phyloP scores from a whole-genome alignment of 2,329 filamentous ascomycete species.

The Monosporascus sp. region DNA sequence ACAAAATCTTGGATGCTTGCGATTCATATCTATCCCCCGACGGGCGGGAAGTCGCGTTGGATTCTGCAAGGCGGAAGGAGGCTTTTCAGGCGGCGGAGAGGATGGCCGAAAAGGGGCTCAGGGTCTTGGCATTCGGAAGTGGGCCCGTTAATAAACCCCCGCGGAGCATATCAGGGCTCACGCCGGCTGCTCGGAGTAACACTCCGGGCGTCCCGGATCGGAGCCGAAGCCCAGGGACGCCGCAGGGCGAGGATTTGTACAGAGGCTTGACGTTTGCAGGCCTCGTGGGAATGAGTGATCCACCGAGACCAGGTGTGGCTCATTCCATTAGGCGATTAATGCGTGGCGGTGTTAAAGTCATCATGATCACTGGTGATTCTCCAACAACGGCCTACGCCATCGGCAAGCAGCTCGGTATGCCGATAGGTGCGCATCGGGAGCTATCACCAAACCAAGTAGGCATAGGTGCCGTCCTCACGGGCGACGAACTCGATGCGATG shows the following conservation, averaged over 20 bases:
- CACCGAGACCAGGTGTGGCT: slow-evolving; percentile 83
- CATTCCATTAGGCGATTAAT: slow-evolving; percentile 84
- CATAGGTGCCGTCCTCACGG: slow-evolving; percentile 69
- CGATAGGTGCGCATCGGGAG: slow-evolving; percentile 54
- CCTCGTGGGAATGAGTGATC: slow-evolving; percentile 94
- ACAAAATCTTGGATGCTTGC: slow-evolving; percentile 78
- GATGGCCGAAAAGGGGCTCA: slow-evolving; percentile 84
- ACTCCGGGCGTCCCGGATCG: slow-evolving; percentile 41
- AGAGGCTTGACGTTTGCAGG: slow-evolving; percentile 83
- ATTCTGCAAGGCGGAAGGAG: slow-evolving; percentile 67
- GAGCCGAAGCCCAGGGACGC: slow-evolving; percentile 34
- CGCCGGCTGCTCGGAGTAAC: slow-evolving; percentile 40
- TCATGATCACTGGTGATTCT: slow-evolving; percentile 98
- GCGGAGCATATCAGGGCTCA: slow-evolving; percentile 34
- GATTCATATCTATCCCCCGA: slow-evolving; percentile 86
- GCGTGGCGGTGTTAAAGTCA: slow-evolving; percentile 91
- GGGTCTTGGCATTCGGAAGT: slow-evolving; percentile 90
- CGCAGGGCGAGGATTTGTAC: slow-evolving; percentile 65
- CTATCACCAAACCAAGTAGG: slow-evolving; percentile 51
- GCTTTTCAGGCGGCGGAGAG: slow-evolving; percentile 73
- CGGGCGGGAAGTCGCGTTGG: slow-evolving; percentile 79
- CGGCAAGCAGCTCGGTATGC: slow-evolving; percentile 92
- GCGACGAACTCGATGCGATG: slow-evolving; percentile 93
- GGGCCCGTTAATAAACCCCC: slow-evolving; percentile 55
- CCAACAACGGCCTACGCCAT: slow-evolving; percentile 94